phyloP scores from a whole-genome alignment of 108 stramenopile genomes.

The Cylindrotheca fusiformis region DNA sequence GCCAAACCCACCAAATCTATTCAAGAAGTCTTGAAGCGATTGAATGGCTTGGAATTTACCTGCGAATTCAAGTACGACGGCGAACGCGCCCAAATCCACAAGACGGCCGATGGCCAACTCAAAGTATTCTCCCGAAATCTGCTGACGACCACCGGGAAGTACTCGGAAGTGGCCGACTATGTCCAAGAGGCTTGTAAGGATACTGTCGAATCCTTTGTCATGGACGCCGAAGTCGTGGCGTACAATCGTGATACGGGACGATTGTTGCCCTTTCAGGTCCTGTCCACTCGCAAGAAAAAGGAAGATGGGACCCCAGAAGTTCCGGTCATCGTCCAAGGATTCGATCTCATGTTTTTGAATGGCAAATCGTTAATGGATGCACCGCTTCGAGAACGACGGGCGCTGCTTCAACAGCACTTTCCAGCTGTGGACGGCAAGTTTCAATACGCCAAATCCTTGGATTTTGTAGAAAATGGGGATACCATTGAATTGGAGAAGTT shows the following conservation, averaged over 20 bases:
- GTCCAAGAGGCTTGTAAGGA: slow-evolving; percentile 67
- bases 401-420: slow-evolving; percentile 82
- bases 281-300: slow-evolving; percentile 84
- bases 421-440: slow-evolving; percentile 86
- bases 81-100: slow-evolving; percentile 98
- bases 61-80: slow-evolving; percentile 99
- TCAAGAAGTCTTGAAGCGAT: slow-evolving; percentile 92
- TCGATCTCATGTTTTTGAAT: slow-evolving; percentile 99
- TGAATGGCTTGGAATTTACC: slow-evolving; percentile 89
- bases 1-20: slow-evolving; percentile 97
- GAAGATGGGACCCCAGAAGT: slow-evolving; percentile 89
- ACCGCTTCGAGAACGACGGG: slow-evolving; percentile 82
- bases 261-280: slow-evolving; percentile 82
- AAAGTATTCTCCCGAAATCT: slow-evolving; percentile 92
- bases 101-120: slow-evolving; percentile 74
- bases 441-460: slow-evolving; percentile 72
- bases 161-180: slow-evolving; percentile 92
- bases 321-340: slow-evolving; percentile 96
- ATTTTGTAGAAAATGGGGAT: slow-evolving; percentile 59
- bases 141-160: slow-evolving; percentile 94
- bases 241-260: slow-evolving; percentile 85
- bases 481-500: slow-evolving; percentile 91
- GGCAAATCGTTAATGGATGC: slow-evolving; percentile 84
- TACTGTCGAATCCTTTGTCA: slow-evolving; percentile 77
- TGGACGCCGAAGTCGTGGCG: slow-evolving; percentile 98